Conservation (phyloP, 2,329 filamentous ascomycete species). For the Colletotrichum nymphaeae region DNA sequence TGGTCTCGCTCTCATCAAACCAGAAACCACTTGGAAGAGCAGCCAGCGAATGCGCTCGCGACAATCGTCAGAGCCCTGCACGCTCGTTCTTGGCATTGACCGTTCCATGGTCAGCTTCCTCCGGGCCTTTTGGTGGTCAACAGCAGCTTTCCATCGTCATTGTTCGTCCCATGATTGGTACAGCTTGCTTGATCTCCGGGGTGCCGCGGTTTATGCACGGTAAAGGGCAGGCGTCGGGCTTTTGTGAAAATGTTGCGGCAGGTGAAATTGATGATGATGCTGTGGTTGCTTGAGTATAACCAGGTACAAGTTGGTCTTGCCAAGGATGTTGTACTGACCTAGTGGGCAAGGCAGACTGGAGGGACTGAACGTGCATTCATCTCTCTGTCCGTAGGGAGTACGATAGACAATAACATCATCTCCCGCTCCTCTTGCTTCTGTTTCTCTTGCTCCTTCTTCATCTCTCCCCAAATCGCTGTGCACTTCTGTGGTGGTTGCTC, state of each 20-base stretch:
- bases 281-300: background rate
- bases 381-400: background rate
- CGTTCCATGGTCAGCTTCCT: background rate
- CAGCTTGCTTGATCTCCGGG: background rate
- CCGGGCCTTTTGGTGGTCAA: background rate
- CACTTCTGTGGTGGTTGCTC: background rate
- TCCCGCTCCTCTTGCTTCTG: background rate
- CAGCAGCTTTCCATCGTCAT: constrained; percentile 20
- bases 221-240: constrained; percentile 3
- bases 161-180: constrained; percentile 8
- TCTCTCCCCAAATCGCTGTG: background rate
- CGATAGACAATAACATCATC: background rate
- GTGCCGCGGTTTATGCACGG: constrained; percentile 14
- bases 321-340: background rate
- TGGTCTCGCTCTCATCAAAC: constrained; percentile 29
- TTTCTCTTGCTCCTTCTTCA: background rate
- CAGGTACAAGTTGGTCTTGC: background rate
- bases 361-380: background rate
- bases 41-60: constrained; percentile 8
- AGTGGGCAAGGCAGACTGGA: background rate
- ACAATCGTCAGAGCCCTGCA: constrained; percentile 29
- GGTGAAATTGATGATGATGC: constrained; percentile 6
- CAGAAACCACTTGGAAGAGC: background rate
- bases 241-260: background rate
- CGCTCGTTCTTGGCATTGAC: constrained; percentile 27